Evolutionary conservation across 768 basidiomycete species (phyloP).

Genomic region (Leucocoprinus birnbaumii): DNA sequence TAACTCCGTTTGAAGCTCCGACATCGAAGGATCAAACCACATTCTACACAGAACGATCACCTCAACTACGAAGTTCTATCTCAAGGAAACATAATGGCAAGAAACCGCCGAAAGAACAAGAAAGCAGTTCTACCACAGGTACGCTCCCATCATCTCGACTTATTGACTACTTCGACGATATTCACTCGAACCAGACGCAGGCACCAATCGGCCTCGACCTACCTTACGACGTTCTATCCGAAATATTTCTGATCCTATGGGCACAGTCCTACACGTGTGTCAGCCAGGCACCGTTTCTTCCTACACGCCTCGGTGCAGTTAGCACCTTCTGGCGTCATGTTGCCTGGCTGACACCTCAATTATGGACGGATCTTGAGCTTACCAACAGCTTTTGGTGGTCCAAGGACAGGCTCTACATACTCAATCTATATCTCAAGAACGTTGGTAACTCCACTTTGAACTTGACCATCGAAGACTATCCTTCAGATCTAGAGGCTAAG

Average conservation of each 20-base stretch:
- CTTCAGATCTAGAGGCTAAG: too few species aligned
- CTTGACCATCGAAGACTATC: too few species aligned
- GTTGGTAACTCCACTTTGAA: background rate
- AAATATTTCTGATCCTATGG: background rate
- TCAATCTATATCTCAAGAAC: slow-evolving; percentile 1
- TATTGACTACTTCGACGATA: too few species aligned
- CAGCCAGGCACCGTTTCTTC: background rate
- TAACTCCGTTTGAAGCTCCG: too few species aligned
- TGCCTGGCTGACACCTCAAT: background rate
- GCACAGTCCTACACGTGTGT: background rate
- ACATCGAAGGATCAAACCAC: too few species aligned
- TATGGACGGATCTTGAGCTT: background rate
- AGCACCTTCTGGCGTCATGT: background rate
- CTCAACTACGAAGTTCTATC: too few species aligned
- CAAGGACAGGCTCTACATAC: background rate
- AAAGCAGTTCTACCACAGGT: too few species aligned
- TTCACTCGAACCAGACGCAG: too few species aligned
- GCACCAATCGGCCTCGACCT: background rate
- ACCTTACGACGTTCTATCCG: background rate
- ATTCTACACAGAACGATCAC: too few species aligned
- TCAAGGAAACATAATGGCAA: too few species aligned
- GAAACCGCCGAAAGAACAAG: too few species aligned
- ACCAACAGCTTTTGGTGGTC: background rate
- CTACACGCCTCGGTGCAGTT: background rate
- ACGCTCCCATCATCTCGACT: too few species aligned